phyloP scores from a whole-genome alignment of 768 basidiomycete species.

The Gelatoporia subvermispora region DNA sequence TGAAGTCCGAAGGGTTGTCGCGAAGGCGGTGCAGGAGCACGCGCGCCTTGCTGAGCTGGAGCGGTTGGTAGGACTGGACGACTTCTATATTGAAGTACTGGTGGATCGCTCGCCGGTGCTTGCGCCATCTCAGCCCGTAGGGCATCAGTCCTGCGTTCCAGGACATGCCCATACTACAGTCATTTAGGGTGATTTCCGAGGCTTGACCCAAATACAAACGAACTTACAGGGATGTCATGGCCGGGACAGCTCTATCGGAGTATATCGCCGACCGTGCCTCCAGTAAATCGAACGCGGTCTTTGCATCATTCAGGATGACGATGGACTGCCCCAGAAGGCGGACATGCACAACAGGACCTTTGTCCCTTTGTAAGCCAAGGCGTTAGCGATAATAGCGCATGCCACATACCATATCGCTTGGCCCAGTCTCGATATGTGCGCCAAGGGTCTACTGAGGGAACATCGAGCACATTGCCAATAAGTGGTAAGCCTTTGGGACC shows the following conservation, averaged over 20 bases:
- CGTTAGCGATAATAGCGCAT: too few relatives aligned
- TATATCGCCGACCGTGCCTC: constrained; percentile 26
- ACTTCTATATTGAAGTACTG: constrained; percentile 18
- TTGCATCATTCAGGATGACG: constrained; percentile 22
- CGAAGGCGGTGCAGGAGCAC: constrained; percentile 5
- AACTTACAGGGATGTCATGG: too few relatives aligned
- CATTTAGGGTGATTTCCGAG: too few relatives aligned
- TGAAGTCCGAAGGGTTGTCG: constrained; percentile 29
- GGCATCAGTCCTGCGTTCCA: constrained; percentile 36
- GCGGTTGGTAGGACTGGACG: neutral
- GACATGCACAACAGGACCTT: constrained; percentile 21
- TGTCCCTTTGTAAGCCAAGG: too few relatives aligned
- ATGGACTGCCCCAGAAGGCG: constrained; percentile 5
- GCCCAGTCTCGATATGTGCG: neutral
- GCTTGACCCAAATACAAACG: too few relatives aligned
- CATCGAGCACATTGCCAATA: constrained; percentile 21
- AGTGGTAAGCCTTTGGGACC: constrained; percentile 23
- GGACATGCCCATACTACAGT: constrained; percentile 20
- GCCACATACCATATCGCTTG: too few relatives aligned
- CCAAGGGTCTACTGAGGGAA: constrained; percentile 21
- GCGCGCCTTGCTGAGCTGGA: constrained; percentile 2
- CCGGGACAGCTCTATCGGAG: constrained; percentile 20
- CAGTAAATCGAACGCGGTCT: constrained; percentile 24
- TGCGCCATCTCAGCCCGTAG: constrained; percentile 37
- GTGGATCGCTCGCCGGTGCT: constrained; percentile 38